These are phyloP conservation scores for Piper longum DNA, from an alignment of 164 flowering plant species.

Conservation along the genomic window DNA sequence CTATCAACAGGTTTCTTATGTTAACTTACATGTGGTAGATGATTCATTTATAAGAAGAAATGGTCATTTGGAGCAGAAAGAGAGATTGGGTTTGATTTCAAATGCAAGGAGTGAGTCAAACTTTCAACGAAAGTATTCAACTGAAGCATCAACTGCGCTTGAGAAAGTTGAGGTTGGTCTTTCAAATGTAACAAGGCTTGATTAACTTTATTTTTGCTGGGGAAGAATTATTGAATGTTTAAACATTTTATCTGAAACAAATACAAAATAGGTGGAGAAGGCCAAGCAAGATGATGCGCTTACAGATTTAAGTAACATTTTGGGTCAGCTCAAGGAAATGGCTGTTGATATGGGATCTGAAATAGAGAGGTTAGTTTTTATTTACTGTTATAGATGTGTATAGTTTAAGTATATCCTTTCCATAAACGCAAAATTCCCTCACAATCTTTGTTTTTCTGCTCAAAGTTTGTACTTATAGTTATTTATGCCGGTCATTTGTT, in stretches of 20 bases:
- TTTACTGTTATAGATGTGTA: too few relatives aligned
- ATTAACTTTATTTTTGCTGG: neutral
- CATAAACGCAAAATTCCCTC: too few relatives aligned
- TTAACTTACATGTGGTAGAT: slow-evolving; percentile 23
- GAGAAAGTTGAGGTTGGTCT: slow-evolving; percentile 74
- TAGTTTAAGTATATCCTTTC: too few relatives aligned
- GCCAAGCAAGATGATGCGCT: slow-evolving; percentile 13
- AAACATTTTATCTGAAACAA: slow-evolving; percentile 1
- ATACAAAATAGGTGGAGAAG: slow-evolving; percentile 11
- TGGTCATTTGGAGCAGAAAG: slow-evolving; percentile 41
- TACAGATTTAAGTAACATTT: slow-evolving; percentile 9
- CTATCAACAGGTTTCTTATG: neutral
- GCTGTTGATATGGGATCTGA: slow-evolving; percentile 15
- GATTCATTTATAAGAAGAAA: slow-evolving; percentile 27
- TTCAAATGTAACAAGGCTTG: neutral
- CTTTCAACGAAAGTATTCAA: slow-evolving; percentile 22
- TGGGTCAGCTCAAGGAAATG: slow-evolving; percentile 14
- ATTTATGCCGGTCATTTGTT: too few relatives aligned
- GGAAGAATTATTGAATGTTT: too few relatives aligned
- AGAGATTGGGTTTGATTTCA: slow-evolving; percentile 48
- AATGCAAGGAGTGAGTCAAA: slow-evolving; percentile 23
- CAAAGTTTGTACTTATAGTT: too few relatives aligned
- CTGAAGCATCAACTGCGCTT: slow-evolving; percentile 45
- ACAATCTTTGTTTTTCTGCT: too few relatives aligned
- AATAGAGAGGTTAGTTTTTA: slow-evolving; percentile 30